A percentile compares a stretch with the other conserved stretches of the same genome.
phyloP scores from a whole-genome alignment of 225 moss, liverwort and hornwort species.

The Polytrichum formosum region DNA sequence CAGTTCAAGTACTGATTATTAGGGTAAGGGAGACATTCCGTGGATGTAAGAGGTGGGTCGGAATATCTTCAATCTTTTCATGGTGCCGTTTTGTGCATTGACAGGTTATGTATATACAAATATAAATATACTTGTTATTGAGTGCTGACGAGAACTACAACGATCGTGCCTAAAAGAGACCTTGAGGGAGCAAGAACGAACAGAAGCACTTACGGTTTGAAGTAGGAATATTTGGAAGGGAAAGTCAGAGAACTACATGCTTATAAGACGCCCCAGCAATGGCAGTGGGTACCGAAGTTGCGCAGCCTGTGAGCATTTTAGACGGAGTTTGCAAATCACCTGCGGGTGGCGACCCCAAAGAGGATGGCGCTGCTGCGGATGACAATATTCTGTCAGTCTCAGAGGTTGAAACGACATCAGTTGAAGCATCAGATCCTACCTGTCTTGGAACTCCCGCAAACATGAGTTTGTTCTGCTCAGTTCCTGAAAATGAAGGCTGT shows the following conservation, averaged over 20 bases:
- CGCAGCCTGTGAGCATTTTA: constrained; percentile 96
- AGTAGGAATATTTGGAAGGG: neutral
- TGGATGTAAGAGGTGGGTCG: too few relatives aligned
- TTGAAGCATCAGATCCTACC: neutral
- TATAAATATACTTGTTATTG: too few relatives aligned
- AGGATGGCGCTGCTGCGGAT: constrained; percentile 60
- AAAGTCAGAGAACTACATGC: constrained; percentile 63
- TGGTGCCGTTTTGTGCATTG: too few relatives aligned
- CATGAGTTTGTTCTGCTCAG: constrained; percentile 11
- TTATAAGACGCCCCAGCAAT: constrained; percentile 69
- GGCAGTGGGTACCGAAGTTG: constrained; percentile 97
- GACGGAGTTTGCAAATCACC: constrained; percentile 80
- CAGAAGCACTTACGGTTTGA: neutral
- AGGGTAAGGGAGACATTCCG: too few relatives aligned
- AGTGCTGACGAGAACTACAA: too few relatives aligned
- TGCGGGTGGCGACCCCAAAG: constrained; percentile 66
- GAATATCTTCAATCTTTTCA: too few relatives aligned
- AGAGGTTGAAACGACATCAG: constrained; percentile 28
- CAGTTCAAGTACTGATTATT: too few relatives aligned
- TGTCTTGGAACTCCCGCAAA: too few relatives aligned
- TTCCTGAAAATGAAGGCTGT: constrained; percentile 20
- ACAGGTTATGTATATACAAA: too few relatives aligned
- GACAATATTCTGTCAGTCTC: constrained; percentile 43
- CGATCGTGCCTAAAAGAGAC: too few relatives aligned
- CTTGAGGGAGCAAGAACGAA: constrained; percentile 1